These are phyloP conservation scores for Botrytis porri DNA, from an alignment of 2,329 filamentous ascomycete species.

Conservation along the genomic window DNA sequence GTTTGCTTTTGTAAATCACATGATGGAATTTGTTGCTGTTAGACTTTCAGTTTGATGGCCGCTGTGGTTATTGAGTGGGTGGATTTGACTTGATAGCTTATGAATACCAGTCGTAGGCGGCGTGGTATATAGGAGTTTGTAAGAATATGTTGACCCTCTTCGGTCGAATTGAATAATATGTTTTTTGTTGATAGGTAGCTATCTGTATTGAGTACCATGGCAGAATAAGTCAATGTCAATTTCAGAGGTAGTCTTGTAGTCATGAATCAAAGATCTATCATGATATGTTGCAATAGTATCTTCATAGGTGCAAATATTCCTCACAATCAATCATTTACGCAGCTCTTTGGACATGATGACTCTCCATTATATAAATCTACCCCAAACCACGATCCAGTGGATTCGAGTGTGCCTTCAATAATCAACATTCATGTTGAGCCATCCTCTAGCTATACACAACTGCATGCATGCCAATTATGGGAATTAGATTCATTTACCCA, in stretches of 20 bases:
- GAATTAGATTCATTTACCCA: not conserved
- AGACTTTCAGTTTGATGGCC: not conserved
- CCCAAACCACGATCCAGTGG: not conserved
- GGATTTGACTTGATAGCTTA: constrained; percentile 5
- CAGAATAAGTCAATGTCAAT: not conserved
- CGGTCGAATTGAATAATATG: constrained; percentile 1
- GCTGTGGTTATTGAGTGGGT: not conserved
- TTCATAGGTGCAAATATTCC: not conserved
- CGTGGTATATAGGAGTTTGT: constrained; percentile 8
- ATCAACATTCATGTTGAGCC: not conserved
- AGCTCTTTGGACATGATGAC: not conserved
- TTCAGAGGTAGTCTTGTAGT: not conserved
- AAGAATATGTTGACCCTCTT: constrained; percentile 3
- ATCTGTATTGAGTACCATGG: not conserved
- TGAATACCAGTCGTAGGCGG: constrained; percentile 10
- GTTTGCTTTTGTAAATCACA: constrained; percentile 11
- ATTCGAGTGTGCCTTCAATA: not conserved
- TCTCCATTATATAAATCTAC: not conserved
- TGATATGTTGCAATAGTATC: not conserved
- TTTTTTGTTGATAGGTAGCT: not conserved
- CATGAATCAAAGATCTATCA: not conserved
- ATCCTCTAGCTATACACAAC: not conserved
- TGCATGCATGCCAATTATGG: not conserved
- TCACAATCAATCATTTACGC: not conserved
- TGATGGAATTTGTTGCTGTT: not conserved